phyloP scores from a whole-genome alignment of 2,329 filamentous ascomycete genomes.

The Neurospora sp. region DNA sequence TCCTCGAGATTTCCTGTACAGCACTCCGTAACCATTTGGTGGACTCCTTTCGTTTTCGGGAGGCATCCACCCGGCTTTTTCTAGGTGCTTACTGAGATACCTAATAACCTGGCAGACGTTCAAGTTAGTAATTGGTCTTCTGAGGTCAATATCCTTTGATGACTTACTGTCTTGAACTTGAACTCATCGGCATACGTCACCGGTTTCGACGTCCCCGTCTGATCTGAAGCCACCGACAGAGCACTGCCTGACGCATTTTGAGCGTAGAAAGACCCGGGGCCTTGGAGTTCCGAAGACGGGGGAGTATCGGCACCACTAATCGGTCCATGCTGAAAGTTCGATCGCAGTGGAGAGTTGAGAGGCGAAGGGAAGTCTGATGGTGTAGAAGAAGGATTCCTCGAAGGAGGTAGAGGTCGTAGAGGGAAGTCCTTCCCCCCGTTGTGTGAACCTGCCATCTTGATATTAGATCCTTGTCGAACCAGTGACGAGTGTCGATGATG shows the following conservation, averaged over 20 bases:
- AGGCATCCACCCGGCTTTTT: constrained; percentile 23
- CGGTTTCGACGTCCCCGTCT: not conserved
- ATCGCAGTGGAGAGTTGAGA: not conserved
- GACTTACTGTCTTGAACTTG: constrained; percentile 22
- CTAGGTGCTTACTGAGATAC: constrained; percentile 22
- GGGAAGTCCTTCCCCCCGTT: constrained; percentile 1
- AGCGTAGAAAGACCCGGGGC: not conserved
- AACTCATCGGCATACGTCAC: constrained; percentile 21
- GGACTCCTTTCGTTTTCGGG: constrained; percentile 10
- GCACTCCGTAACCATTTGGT: constrained; percentile 24
- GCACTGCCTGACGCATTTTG: not conserved
- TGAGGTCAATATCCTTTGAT: not conserved
- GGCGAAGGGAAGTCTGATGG: constrained; percentile 1
- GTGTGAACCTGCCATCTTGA: not conserved
- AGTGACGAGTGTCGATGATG: not conserved
- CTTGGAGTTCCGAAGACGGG: not conserved
- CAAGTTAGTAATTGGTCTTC: not conserved
- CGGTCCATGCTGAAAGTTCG: not conserved
- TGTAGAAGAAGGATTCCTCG: not conserved
- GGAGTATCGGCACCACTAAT: not conserved
- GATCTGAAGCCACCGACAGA: not conserved
- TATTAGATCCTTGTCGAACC: not conserved
- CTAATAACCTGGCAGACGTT: constrained; percentile 19
- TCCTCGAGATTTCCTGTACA: constrained; percentile 29
- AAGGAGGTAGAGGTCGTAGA: not conserved